Percentiles rank a stretch among this genome's conserved stretches.
phyloP scores from a whole-genome alignment of 2,329 filamentous ascomycete genomes.

The Verruconis gallopava region DNA sequence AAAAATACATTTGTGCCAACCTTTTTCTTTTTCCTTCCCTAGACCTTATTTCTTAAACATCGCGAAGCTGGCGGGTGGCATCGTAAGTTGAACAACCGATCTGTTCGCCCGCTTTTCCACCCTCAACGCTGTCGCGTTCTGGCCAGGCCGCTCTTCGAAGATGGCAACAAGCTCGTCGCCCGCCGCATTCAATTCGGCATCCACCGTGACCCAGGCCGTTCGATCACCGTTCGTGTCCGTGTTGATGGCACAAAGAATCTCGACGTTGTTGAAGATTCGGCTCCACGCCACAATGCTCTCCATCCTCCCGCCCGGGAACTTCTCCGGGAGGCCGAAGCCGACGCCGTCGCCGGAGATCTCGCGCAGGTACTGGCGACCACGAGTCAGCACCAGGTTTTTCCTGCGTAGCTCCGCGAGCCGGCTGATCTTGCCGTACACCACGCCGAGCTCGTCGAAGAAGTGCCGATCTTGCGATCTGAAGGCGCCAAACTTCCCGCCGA shows the following conservation, averaged over 20 bases:
- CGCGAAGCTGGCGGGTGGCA: constrained; percentile 13
- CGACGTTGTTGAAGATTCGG: constrained; percentile 14
- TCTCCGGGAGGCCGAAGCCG: constrained; percentile 1
- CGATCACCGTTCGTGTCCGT: constrained; percentile 12
- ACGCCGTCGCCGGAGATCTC: background rate
- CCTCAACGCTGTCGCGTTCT: background rate
- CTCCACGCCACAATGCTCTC: constrained; percentile 16
- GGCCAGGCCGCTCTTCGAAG: background rate
- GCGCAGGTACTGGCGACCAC: constrained; percentile 5
- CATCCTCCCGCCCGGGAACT: constrained; percentile 11
- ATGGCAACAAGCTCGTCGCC: constrained; percentile 4
- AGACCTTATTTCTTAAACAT: constrained; percentile 16
- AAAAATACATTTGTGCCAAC: too few relatives aligned
- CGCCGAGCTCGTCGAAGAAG: constrained; percentile 13
- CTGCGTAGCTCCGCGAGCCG: background rate
- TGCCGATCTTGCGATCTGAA: constrained; percentile 15
- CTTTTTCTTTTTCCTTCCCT: too few relatives aligned
- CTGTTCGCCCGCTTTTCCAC: constrained; percentile 9
- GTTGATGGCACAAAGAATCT: constrained; percentile 11
- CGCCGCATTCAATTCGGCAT: constrained; percentile 11
- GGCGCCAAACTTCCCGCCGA: constrained; percentile 16
- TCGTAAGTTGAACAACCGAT: constrained; percentile 10
- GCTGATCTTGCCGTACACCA: background rate
- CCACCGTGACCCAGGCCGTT: constrained; percentile 14
- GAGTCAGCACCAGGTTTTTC: background rate